Percentiles rank a stretch among this genome's conserved stretches.
These are phyloP conservation scores for Penicillium antarcticum DNA, from an alignment of 495 filamentous ascomycete genomes.

Conservation along the genomic window DNA sequence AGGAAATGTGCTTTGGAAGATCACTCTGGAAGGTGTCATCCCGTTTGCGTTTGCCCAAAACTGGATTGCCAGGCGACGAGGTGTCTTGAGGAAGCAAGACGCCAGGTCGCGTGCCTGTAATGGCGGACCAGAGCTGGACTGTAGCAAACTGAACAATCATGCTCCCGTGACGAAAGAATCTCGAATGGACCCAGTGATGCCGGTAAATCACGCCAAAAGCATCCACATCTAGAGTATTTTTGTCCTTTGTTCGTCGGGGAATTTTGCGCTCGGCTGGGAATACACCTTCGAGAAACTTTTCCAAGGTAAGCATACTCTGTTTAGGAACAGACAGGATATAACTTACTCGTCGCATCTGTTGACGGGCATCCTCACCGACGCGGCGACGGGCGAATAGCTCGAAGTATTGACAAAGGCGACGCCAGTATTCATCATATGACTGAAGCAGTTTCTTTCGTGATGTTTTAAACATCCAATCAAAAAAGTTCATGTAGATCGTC, in stretches of 20 bases:
- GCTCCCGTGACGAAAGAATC: constrained; percentile 25
- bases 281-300: constrained; percentile 4
- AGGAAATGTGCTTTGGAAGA: constrained; percentile 20
- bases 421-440: constrained; percentile 31
- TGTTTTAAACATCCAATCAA: constrained; percentile 29
- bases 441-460: constrained; percentile 23
- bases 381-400: constrained; percentile 17
- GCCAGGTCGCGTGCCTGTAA: constrained; percentile 25
- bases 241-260: constrained; percentile 13
- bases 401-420: constrained; percentile 24
- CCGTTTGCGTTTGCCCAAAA: constrained; percentile 18
- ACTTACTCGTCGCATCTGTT: constrained; percentile 23
- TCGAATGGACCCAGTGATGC: constrained; percentile 28
- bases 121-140: constrained; percentile 28
- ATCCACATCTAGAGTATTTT: constrained; percentile 25
- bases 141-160: constrained; percentile 28
- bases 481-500: constrained; percentile 31
- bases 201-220: constrained; percentile 21
- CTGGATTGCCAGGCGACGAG: constrained; percentile 10
- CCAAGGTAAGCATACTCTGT: constrained; percentile 6
- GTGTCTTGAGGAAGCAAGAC: constrained; percentile 24
- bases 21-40: constrained; percentile 22
- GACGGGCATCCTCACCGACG: constrained; percentile 15
- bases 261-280: constrained; percentile 4
- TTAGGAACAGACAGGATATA: neutral